Base-by-base conservation (phyloP, 352 stramenopile genomes). In the Globisporangium viniferum region DNA sequence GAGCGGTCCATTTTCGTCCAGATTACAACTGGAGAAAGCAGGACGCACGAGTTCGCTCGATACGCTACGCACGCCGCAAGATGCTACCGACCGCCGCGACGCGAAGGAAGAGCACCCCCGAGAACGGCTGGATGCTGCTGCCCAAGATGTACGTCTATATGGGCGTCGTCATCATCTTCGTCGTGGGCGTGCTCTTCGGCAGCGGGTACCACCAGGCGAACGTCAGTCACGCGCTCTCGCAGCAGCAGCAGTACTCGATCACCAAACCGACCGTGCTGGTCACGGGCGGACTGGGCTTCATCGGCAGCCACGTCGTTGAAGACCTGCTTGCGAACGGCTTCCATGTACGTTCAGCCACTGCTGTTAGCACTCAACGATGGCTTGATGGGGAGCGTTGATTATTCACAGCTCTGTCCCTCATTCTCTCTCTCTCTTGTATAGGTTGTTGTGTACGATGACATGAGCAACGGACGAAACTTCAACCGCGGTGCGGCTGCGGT, bases 381-480 rank as follows among this genome's bases (percentile, higher is more conserved):
- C 1, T 29, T n/a, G 18, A n/a, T 36, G 27, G 20, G 59, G 20
- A 24, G n/a, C 35, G 33, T 48, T 31, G 12, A 9, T 49, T 10
- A 33, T 55, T 5, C 2, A 41, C 10, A 10, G 57, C 8, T 46
- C 10, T 55, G 35, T 46, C 24, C 27, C 62, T 51, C 27, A 31
- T 12, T 36, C n/a, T 29, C 10, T n/a, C 22, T 15, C 31, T 33
- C 31, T 51, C 14, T 22, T 18, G 44, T 12, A 9, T 49, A 92
- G 84, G 87, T 94, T 14, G 82, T 95, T 18, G 82, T 95, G 53
- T 94, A 92, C 67, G 88, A 95, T 59, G 86, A 95, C 71, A 94
- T 94, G 88, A 95, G 88, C 76, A 95, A 95, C 67, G 88, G 88
- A 61, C 88, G 88, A 66, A 95, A 95, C 68, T 93, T 94, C 48